Conservation (phyloP, 106 monocot species). For the Gastrodia elata region DNA sequence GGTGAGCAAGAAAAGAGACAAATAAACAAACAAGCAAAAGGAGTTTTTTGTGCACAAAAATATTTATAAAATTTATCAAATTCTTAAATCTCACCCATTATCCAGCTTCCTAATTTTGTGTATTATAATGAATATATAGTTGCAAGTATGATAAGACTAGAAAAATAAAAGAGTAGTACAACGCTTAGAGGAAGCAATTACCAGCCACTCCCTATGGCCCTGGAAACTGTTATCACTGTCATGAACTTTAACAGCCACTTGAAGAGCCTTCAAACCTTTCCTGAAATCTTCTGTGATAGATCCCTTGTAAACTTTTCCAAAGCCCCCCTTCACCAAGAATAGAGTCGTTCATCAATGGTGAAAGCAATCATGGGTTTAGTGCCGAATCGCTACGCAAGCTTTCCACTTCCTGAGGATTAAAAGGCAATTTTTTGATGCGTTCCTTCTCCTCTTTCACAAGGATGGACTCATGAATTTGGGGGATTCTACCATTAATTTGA, state of each 20-base stretch:
- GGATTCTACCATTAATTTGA: conserved; percentile 10
- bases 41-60: too few relatives aligned
- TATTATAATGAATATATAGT: too few relatives aligned
- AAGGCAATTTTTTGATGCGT: conserved; percentile 11
- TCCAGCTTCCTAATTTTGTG: too few relatives aligned
- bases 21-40: too few relatives aligned
- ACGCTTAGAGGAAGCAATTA: neutral
- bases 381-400: conserved; percentile 11
- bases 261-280: conserved; percentile 1
- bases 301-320: conserved; percentile 41
- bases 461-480: conserved; percentile 7
- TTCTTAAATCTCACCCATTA: too few relatives aligned
- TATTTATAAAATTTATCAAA: too few relatives aligned
- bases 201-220: conserved; percentile 30
- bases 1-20: too few relatives aligned
- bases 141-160: too few relatives aligned
- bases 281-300: conserved; percentile 13
- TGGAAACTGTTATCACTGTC: conserved; percentile 16
- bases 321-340: conserved; percentile 39
- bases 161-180: neutral
- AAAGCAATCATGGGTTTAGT: conserved; percentile 20
- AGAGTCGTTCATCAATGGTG: conserved; percentile 21
- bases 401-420: conserved; percentile 32
- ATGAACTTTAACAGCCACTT: conserved; percentile 24
- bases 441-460: conserved; percentile 1